Conservation (phyloP, 371 early-diverging fungal genomes). For the Mucor ambiguus region DNA sequence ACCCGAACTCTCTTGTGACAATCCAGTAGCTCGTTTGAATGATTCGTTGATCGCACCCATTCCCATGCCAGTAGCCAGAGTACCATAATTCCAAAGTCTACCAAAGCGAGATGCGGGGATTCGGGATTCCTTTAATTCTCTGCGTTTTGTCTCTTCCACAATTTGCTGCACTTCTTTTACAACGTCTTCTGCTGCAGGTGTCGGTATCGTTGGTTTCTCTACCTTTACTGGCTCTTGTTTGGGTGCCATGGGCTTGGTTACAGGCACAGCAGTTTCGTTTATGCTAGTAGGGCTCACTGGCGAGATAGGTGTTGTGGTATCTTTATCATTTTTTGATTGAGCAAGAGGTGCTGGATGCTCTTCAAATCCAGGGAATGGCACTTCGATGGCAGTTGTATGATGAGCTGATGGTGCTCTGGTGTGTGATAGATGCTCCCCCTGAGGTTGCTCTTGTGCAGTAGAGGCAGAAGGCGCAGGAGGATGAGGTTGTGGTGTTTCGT, state of each 20-base stretch:
- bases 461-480: background rate
- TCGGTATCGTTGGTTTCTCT: background rate
- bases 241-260: background rate
- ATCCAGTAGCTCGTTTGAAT: constrained; percentile 63
- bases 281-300: background rate
- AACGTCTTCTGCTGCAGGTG: background rate
- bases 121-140: constrained; percentile 53
- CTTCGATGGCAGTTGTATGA: constrained; percentile 4
- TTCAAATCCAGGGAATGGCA: constrained; percentile 13
- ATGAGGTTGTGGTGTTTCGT: background rate
- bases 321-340: background rate
- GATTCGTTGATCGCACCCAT: constrained; percentile 78
- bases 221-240: background rate
- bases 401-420: background rate
- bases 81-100: constrained; percentile 71
- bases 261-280: background rate
- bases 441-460: background rate
- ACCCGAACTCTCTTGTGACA: constrained; percentile 46
- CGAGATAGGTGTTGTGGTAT: background rate
- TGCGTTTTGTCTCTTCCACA: constrained; percentile 7
- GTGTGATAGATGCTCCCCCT: background rate
- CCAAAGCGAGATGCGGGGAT: constrained; percentile 70
- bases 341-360: background rate
- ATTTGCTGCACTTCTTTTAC: background rate
- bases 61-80: constrained; percentile 76